Conservation (phyloP, 805 yeast species). For the Metschnikowia vanudenii region DNA sequence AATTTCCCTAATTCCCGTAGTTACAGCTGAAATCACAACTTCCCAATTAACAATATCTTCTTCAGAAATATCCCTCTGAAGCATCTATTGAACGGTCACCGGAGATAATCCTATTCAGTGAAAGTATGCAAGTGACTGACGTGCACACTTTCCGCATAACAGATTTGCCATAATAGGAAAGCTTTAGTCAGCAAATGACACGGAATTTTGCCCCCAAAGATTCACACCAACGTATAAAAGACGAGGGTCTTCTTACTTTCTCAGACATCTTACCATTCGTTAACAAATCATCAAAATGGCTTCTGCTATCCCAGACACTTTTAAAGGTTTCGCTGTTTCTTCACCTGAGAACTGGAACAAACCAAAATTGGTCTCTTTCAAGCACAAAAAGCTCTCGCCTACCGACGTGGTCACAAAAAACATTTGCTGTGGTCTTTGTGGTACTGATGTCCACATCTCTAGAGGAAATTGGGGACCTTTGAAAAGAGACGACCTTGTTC, state of each 20-base stretch:
- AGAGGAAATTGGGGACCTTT: slow-evolving; percentile 20
- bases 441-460: slow-evolving; percentile 19
- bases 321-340: slow-evolving; percentile 59
- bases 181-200: not conserved
- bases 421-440: slow-evolving; percentile 23
- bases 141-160: no score
- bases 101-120: no score
- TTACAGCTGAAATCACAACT: no score
- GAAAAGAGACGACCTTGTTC: slow-evolving; percentile 34
- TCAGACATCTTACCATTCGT: not conserved
- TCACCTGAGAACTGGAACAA: slow-evolving; percentile 53
- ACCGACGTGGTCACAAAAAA: slow-evolving; percentile 29
- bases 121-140: no score
- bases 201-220: not conserved
- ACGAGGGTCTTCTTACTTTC: no score
- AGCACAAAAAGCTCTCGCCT: slow-evolving; percentile 42
- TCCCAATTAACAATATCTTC: no score
- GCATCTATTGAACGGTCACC: no score
- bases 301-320: slow-evolving; percentile 46
- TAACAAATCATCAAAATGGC: slow-evolving; percentile 3
- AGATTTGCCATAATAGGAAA: no score
- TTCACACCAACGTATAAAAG: not conserved
- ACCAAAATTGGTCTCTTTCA: slow-evolving; percentile 50
- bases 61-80: no score
- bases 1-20: no score